phyloP scores from a whole-genome alignment of 2,329 filamentous ascomycete genomes.

The Neonectria coccinea region DNA sequence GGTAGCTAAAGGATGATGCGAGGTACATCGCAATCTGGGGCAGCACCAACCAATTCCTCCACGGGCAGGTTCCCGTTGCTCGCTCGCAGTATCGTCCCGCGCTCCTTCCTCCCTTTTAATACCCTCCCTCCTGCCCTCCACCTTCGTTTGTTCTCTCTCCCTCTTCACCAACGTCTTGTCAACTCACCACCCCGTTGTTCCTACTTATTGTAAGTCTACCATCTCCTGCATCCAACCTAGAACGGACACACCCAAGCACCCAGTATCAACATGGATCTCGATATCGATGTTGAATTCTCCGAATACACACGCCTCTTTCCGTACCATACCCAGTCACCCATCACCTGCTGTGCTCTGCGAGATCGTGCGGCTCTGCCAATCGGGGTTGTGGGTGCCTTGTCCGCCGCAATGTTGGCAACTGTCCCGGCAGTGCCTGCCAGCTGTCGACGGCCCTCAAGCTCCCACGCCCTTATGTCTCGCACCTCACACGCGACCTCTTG shows the following conservation, averaged over 20 bases:
- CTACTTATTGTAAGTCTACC: constrained; percentile 27
- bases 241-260: not conserved
- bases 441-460: not conserved
- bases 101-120: constrained; percentile 22
- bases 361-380: not conserved
- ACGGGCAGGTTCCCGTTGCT: not conserved
- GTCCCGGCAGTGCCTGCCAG: constrained; percentile 5
- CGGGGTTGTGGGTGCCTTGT: not conserved
- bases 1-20: not conserved
- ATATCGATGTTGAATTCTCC: not conserved
- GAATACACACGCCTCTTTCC: not conserved
- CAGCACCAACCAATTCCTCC: constrained; percentile 31
- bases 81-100: constrained; percentile 15
- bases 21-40: constrained; percentile 27
- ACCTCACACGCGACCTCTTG: not conserved
- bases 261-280: not conserved
- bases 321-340: not conserved
- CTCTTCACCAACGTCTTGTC: constrained; percentile 29
- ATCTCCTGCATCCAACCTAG: not conserved
- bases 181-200: constrained; percentile 29
- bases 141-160: constrained; percentile 11
- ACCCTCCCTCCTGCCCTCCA: constrained; percentile 20
- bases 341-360: not conserved
- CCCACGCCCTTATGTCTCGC: not conserved
- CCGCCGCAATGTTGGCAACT: not conserved